phyloP scores from a whole-genome alignment of 2,329 filamentous ascomycete species.

The Blastomyces emzantsi region DNA sequence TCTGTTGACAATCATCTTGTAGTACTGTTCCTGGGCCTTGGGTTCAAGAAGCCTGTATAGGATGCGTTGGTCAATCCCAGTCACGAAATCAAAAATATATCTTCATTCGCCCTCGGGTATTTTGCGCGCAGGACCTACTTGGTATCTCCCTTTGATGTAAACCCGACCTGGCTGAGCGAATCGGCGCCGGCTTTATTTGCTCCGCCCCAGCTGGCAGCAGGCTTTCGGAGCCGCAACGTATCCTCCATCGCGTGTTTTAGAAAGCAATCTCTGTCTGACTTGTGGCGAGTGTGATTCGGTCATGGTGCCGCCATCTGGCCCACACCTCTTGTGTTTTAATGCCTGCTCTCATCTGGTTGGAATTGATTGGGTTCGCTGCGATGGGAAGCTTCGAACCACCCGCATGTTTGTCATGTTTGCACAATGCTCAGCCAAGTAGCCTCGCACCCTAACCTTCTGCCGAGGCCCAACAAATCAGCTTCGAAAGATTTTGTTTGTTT shows the following conservation, averaged over 20 bases:
- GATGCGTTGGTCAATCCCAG: constrained; percentile 19
- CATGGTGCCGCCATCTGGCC: not conserved
- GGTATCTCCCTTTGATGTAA: constrained; percentile 85
- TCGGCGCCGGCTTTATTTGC: constrained; percentile 67
- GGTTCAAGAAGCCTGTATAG: constrained; percentile 55
- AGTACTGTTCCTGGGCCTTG: constrained; percentile 76
- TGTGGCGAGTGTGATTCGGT: not conserved
- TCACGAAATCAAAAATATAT: constrained; percentile 6
- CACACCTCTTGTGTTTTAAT: not conserved
- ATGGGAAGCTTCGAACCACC: constrained; percentile 9
- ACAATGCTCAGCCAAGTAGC: not conserved
- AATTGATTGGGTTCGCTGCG: not conserved
- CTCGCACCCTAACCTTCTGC: not conserved
- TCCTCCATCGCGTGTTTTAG: constrained; percentile 5
- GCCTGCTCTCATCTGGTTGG: not conserved
- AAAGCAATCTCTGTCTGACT: not conserved
- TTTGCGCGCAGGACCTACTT: constrained; percentile 46
- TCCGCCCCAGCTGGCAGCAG: constrained; percentile 47
- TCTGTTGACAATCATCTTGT: constrained; percentile 74
- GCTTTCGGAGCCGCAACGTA: constrained; percentile 10
- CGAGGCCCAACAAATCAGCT: not conserved
- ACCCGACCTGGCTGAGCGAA: constrained; percentile 68
- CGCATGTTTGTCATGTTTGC: constrained; percentile 26
- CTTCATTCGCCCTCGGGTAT: constrained; percentile 8
- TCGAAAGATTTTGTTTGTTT: not conserved